Conservation (phyloP, 208 protist species). For the Leptomonas seymouri region DNA sequence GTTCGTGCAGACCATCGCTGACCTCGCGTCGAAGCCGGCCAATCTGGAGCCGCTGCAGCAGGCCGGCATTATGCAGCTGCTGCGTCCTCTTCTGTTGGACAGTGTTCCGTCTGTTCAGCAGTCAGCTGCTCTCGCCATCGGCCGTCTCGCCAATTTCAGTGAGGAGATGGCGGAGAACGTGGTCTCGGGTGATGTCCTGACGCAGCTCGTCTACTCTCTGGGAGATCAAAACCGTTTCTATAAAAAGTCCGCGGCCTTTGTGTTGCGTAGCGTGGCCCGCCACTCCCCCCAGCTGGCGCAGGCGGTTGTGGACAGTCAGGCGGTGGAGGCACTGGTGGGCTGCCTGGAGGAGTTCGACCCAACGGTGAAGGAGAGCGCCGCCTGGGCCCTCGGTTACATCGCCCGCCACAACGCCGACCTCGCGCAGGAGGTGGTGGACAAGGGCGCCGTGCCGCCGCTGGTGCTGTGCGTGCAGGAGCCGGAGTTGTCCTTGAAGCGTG, state of each 20-base stretch:
- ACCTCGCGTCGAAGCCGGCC: slow-evolving; percentile 95
- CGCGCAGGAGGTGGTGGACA: slow-evolving; percentile 97
- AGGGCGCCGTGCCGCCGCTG: slow-evolving; percentile 95
- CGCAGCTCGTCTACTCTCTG: slow-evolving; percentile 98
- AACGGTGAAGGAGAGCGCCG: slow-evolving; percentile 97
- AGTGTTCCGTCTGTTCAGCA: slow-evolving; percentile 98
- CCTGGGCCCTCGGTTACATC: slow-evolving; percentile 98
- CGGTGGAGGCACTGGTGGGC: slow-evolving; percentile 96
- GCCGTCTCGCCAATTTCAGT: slow-evolving; percentile 97
- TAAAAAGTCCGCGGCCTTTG: slow-evolving; percentile 98
- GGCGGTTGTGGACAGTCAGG: slow-evolving; percentile 96
- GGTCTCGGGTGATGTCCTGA: slow-evolving; percentile 97
- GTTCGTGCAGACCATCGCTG: slow-evolving; percentile 97
- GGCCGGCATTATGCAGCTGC: slow-evolving; percentile 96
- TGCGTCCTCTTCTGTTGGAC: slow-evolving; percentile 97
- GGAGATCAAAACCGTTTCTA: slow-evolving; percentile 98
- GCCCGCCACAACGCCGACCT: slow-evolving; percentile 95
- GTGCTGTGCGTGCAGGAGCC: slow-evolving; percentile 98
- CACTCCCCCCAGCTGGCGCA: slow-evolving; percentile 97
- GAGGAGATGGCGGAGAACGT: slow-evolving; percentile 98
- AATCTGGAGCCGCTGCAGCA: slow-evolving; percentile 97
- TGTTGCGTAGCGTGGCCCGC: slow-evolving; percentile 96
- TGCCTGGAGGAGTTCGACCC: slow-evolving; percentile 98
- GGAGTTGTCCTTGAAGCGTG: slow-evolving; percentile 97
- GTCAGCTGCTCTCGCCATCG: slow-evolving; percentile 97